phyloP scores from a whole-genome alignment of 1,284 basidiomycete species.

The Lentinus polychrous region DNA sequence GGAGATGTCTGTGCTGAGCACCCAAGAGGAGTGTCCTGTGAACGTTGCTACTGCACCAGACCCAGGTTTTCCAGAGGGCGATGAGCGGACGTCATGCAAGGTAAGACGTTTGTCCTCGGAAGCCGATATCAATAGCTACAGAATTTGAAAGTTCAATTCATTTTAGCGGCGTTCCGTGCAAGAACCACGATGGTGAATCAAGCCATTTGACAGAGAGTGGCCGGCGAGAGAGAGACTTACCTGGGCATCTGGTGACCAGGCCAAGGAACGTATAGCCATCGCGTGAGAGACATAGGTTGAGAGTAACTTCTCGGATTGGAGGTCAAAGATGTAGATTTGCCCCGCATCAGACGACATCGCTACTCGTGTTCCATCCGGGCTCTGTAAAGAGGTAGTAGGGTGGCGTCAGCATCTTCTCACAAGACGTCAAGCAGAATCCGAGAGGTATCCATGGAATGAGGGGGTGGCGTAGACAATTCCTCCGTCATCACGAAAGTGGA shows the following conservation, averaged over 20 bases:
- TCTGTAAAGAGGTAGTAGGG: conserved; percentile 36
- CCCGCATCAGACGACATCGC: conserved; percentile 77
- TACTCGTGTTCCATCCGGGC: conserved; percentile 74
- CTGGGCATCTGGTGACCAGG: conserved; percentile 79
- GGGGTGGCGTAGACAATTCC: too few species aligned
- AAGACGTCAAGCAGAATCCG: too few species aligned
- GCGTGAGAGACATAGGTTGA: conserved; percentile 79
- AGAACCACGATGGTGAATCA: background rate
- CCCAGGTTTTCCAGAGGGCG: conserved; percentile 49
- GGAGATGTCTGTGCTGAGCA: conserved; percentile 71
- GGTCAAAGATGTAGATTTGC: conserved; percentile 76
- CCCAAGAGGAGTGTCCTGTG: conserved; percentile 84
- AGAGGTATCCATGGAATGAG: too few species aligned
- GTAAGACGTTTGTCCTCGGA: conserved; percentile 86
- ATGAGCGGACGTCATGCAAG: conserved; percentile 73
- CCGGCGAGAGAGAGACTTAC: conserved; percentile 25
- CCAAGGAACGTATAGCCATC: conserved; percentile 74
- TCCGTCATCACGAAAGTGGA: too few species aligned
- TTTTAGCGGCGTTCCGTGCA: background rate
- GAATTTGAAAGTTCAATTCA: background rate
- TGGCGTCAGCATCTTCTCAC: too few species aligned
- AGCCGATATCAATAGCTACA: conserved; percentile 72
- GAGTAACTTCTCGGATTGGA: conserved; percentile 54
- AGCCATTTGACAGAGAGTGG: background rate
- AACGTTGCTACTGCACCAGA: conserved; percentile 76